Conservation (phyloP, 2,329 filamentous ascomycete species). For the Neofusicoccum umdonicola region DNA sequence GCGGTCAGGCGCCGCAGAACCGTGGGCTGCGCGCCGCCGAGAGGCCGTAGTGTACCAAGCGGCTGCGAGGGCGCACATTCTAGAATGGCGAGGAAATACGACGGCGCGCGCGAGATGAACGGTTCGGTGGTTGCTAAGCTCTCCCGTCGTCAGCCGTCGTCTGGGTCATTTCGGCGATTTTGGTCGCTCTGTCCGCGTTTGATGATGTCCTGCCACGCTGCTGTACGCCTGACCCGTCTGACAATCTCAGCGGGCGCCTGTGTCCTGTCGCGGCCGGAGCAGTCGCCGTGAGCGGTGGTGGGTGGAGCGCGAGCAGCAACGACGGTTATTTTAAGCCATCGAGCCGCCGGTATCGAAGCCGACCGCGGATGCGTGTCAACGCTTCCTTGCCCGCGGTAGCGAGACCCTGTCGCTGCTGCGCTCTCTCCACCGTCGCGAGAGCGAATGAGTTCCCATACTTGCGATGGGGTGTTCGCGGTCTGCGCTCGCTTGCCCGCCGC, state of each 20-base stretch:
- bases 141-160: background rate
- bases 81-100: background rate
- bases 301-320: background rate
- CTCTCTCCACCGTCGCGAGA: constrained; percentile 2
- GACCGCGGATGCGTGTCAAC: background rate
- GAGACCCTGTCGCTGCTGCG: background rate
- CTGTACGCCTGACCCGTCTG: background rate
- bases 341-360: too few relatives aligned
- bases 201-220: background rate
- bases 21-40: background rate
- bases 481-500: background rate
- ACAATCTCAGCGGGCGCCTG: background rate
- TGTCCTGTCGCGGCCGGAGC: background rate
- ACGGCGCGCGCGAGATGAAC: background rate
- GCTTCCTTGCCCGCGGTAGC: background rate
- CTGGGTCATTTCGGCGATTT: background rate
- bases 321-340: background rate
- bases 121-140: background rate
- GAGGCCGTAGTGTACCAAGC: constrained; percentile 6
- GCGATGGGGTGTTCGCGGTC: background rate
- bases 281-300: background rate
- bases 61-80: background rate
- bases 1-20: background rate
- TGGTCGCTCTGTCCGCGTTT: background rate
- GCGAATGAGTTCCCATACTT: background rate